Conservation (phyloP, 73 alveolate species). For the Paramecium bursaria region DNA sequence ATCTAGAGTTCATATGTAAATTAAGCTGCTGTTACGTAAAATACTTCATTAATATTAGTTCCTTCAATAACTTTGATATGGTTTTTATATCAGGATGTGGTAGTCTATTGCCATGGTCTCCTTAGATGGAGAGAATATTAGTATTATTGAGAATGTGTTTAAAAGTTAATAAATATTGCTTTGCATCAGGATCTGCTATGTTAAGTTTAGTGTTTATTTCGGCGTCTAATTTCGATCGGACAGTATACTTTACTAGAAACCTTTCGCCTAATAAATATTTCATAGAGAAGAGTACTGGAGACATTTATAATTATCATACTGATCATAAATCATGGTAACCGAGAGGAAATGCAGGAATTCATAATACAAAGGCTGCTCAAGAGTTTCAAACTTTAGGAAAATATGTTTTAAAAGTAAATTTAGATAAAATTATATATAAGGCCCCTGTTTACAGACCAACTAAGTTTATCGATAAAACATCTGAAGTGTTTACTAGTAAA, state of each 20-base stretch:
- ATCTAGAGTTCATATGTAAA: constrained; percentile 57
- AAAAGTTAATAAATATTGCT: constrained; percentile 41
- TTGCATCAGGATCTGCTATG: constrained; percentile 57
- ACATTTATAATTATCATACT: constrained; percentile 34
- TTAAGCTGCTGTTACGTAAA: constrained; percentile 42
- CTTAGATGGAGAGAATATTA: constrained; percentile 29
- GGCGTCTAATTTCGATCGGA: constrained; percentile 52
- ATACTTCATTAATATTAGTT: constrained; percentile 2
- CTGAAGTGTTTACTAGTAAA: constrained; percentile 52
- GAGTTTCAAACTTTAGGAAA: constrained; percentile 51
- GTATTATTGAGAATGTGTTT: constrained; percentile 51
- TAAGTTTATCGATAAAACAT: too few relatives aligned
- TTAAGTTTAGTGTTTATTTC: constrained; percentile 47
- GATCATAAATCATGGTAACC: constrained; percentile 43
- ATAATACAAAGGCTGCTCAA: constrained; percentile 54
- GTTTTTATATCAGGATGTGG: constrained; percentile 32
- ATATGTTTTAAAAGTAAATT: constrained; percentile 4
- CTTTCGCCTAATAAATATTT: constrained; percentile 17
- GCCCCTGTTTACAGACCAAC: constrained; percentile 51
- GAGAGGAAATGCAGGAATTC: constrained; percentile 49
- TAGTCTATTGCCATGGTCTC: constrained; percentile 49
- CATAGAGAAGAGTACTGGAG: constrained; percentile 59
- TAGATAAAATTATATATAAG: too few relatives aligned
- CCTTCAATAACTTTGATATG: constrained; percentile 52
- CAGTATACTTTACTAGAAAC: constrained; percentile 54